Evolutionary conservation across 495 filamentous ascomycete genomes (phyloP).

Genomic region (Glutinoglossum americanum): DNA sequence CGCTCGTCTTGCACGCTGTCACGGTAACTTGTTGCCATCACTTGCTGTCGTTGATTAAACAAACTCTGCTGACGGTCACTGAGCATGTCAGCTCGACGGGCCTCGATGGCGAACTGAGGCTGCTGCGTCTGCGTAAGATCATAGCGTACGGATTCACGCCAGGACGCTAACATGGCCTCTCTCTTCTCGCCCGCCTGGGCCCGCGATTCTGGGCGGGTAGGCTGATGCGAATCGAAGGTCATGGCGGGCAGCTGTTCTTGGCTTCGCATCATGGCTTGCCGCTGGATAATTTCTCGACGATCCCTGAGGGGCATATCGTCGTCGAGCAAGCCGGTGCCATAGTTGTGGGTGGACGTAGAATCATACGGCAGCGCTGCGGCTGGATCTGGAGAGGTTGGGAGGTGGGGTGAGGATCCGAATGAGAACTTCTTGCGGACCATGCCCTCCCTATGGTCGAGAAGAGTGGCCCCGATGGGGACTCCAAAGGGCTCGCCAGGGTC

Average conservation of each 20-base stretch:
- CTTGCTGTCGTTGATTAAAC: constrained; percentile 22
- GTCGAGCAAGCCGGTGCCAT: constrained; percentile 14
- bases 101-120: constrained; percentile 17
- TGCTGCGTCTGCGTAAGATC: constrained; percentile 29
- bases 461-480: constrained; percentile 20
- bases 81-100: constrained; percentile 25
- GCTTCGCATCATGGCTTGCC: constrained; percentile 7
- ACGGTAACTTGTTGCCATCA: constrained; percentile 10
- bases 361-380: constrained; percentile 13
- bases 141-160: constrained; percentile 47
- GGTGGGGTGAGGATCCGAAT: constrained; percentile 11
- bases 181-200: constrained; percentile 23
- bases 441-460: constrained; percentile 39
- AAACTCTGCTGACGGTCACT: constrained; percentile 21
- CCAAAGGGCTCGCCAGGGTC: background rate
- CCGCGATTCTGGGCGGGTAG: constrained; percentile 20
- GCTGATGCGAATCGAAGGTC: constrained; percentile 37
- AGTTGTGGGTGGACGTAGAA: constrained; percentile 8
- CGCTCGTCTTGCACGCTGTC: constrained; percentile 42
- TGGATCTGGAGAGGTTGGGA: constrained; percentile 12
- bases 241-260: constrained; percentile 6
- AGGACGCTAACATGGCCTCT: constrained; percentile 47
- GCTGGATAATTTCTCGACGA: constrained; percentile 32
- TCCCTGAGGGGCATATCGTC: constrained; percentile 61
- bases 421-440: constrained; percentile 31